Evolutionary conservation across 768 basidiomycete genomes (phyloP), one percentile per base, ranked within the genome.

Genomic region (Phylloporus arenicola): DNA sequence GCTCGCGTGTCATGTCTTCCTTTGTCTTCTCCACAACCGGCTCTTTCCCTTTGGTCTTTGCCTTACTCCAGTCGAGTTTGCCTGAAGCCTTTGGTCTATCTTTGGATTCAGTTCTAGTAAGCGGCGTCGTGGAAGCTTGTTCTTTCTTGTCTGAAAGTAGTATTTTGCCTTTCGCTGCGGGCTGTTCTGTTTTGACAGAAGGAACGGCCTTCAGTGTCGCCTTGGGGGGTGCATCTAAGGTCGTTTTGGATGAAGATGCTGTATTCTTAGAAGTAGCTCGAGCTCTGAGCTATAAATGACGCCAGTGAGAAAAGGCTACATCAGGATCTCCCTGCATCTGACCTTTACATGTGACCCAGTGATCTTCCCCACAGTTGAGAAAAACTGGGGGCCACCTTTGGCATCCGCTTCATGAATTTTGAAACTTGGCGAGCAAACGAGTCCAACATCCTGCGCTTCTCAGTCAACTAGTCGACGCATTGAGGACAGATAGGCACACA

Each of bases 21-120:
- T 20, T 57, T 10, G 29, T 8, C 47, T 49, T 52, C 27, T 48
- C 50, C 22, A 20, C 16, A n/a, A 47, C 43, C 1, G 50, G 44
- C 20, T 42, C 60, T 34, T 62, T 63, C 10, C 68, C 69, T 57
- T 80, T 81, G 10, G 69, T 56, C 60, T 79, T 79, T 24, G 77
- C 76, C 55, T 77, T 82, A 64, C 80, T 78, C 73, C 81, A 86
- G 56, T 84, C 79, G 6, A 84, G 71, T 58, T 78, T 81, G 5
- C 81, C 82, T 3, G 74, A 63, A 25, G 62, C 52, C 44, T 67
- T 72, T 0, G 68, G 56, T 43, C 60, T 72, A 59, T 61, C 64
- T 39, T 50, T 67, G 8, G 51, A 27, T 35, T 64, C 67, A 4
- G 31, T 40, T 35, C 53, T 57, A 8, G 48, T 37, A 29, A 62